Evolutionary conservation across 148 eudicot species (phyloP), one percentile per base, ranked within the genome.

Genomic region (Cornus suecica): DNA sequence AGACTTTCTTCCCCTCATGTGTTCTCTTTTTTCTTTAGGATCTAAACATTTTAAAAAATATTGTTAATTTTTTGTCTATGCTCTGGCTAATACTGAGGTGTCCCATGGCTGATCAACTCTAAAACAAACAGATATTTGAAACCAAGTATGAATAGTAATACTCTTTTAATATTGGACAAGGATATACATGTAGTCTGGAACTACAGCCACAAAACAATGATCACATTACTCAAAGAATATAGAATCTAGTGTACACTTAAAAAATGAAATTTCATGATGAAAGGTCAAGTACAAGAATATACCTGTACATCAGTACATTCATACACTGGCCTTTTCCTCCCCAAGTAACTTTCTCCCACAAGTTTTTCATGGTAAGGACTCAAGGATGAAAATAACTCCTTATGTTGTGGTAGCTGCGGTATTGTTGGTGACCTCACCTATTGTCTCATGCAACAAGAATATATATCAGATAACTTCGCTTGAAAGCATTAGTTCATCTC

Each of bases 241-340:
- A 58, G 62, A 10, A 58, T 58, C n/a, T 24, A 58, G 25, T 58
- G 62, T 22, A 1, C 4, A 18, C 2, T 20, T 20, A 14, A 58
- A 13, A 0, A 48, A 27, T 42, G 71, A 67, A 48, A 48, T 7
- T 9, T 51, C 29, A 66, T 23, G n/a, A 41, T 23, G 65, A 75
- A 30, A 6, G 52, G 61, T 14, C n/a, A 26, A 26, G 63, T 24
- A 8, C 20, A 1, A 48, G 31, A n/a, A 68, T 11, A 68, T 87
- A 88, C 98, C 97, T 94, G 98, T 70, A 82, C 86, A 66, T 90
- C 92, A 64, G 92, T 90, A 71, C 92, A 92, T 64, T 94, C 96
- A 72, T 87, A 87, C 66, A 92, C 81, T 8, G 97, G 96, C 48
- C 96, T 81, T 71, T 77, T 90, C 79, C 77, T 92, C 61, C 90